Base-by-base conservation (phyloP, 2,329 filamentous ascomycete species). In the Cercospora sojina region DNA sequence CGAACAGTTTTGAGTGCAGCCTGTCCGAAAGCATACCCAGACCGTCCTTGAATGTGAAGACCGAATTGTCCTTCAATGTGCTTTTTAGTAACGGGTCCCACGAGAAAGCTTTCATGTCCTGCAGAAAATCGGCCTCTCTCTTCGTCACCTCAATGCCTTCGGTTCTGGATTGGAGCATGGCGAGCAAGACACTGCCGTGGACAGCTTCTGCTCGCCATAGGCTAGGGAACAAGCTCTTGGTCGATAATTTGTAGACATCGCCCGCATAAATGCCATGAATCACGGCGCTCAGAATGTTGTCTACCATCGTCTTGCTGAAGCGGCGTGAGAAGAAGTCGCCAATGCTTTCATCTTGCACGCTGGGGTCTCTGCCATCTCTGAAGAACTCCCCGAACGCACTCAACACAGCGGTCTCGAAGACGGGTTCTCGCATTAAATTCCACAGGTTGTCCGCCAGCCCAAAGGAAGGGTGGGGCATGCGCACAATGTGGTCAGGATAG, bases 201-300 rank as follows among this genome's bases (percentile, higher is more conserved):
- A 74, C 67, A 6, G 70, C 75, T 67, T 89, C 86, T 64, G 84
- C 79, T n/a, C 83, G 69, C 74, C 82, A 83, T 0, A 81, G 64
- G 27, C 78, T 71, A 9, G 89, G 80, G 43, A 90, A 76, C 47
- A 91, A 81, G 59, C 87, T 88, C 72, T 87, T 87, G 57, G 87
- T 87, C 78, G 93, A 97, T 59, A 98, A 82, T 75, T 90, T 85
- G 77, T 91, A 88, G 57, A 96, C 87, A 78, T 97, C 91, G 5
- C 95, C 95, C 23, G 93, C 95, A 78, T 96, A 97, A 66, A 98
- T 92, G 49, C 95, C 95, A 78, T 98, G 95, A 62, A 92, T 79
- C 2, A 88, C 76, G 1, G 89, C 92, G 5, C 92, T 97, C 6
- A 88, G 79, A 18, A 97, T 62, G 73, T 96, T 93, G 71, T 95